These are phyloP conservation scores for Pleurotus cornucopiae DNA, from an alignment of 768 basidiomycete species.

Conservation along the genomic window DNA sequence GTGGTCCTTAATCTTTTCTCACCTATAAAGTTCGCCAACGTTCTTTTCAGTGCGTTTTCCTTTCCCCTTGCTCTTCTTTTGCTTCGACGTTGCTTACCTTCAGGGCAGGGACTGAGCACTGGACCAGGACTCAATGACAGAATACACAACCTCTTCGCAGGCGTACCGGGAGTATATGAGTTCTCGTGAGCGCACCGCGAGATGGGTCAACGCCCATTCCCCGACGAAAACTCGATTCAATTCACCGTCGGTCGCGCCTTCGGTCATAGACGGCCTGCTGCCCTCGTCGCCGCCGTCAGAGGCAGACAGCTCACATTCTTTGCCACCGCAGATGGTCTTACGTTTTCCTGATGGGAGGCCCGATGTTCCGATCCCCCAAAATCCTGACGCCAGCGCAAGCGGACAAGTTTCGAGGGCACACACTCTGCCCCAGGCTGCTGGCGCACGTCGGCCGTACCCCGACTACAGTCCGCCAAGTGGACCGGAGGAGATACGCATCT, in stretches of 20 bases:
- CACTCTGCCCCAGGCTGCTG: conserved; percentile 24
- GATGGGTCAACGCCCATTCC: conserved; percentile 53
- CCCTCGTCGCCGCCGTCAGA: conserved; percentile 42
- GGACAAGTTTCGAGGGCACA: conserved; percentile 25
- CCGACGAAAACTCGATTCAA: conserved; percentile 34
- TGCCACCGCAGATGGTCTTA: conserved; percentile 72
- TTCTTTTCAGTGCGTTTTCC: conserved; percentile 4
- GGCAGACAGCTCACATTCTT: conserved; percentile 43
- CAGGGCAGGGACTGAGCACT: background rate
- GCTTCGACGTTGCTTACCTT: conserved; percentile 7
- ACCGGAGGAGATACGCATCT: conserved; percentile 62
- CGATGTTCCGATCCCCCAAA: conserved; percentile 58
- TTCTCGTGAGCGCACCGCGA: conserved; percentile 56
- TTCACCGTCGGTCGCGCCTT: conserved; percentile 59
- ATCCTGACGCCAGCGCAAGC: conserved; percentile 18
- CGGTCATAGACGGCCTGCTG: conserved; percentile 36
- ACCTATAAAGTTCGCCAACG: conserved; percentile 2
- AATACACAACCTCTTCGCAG: conserved; percentile 57
- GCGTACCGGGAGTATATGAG: conserved; percentile 54
- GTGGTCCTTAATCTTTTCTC: background rate
- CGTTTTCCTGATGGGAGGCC: conserved; percentile 62
- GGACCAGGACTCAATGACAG: conserved; percentile 45
- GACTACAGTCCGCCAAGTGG: conserved; percentile 24
- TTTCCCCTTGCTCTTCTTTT: conserved; percentile 20
- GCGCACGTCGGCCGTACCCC: conserved; percentile 21